Conservation (phyloP, 768 basidiomycete genomes). For the Suillus weaverae region DNA sequence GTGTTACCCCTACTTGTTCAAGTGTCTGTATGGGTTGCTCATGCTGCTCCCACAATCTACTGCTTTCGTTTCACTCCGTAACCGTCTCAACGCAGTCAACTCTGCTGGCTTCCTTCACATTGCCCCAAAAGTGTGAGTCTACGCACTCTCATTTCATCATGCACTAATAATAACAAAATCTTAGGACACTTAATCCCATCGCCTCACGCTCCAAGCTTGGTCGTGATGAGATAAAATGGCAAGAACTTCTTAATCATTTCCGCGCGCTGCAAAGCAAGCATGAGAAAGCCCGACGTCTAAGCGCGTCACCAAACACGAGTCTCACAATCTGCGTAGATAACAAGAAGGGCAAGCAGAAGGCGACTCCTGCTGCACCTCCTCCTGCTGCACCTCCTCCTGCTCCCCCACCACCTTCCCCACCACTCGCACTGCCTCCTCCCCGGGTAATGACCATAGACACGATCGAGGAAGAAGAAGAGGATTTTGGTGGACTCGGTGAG, state of each 20-base stretch:
- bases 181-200: slow-evolving; percentile 34
- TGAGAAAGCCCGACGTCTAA: slow-evolving; percentile 72
- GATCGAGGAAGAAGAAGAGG: slow-evolving; percentile 28
- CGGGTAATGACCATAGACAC: slow-evolving; percentile 16
- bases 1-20: slow-evolving; percentile 93
- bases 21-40: slow-evolving; percentile 93
- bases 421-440: slow-evolving; percentile 11
- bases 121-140: slow-evolving; percentile 75
- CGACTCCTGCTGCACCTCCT: slow-evolving; percentile 12
- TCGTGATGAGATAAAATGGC: slow-evolving; percentile 96
- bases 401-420: slow-evolving; percentile 5
- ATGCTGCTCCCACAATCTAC: slow-evolving; percentile 98
- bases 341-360: slow-evolving; percentile 37
- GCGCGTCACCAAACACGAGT: slow-evolving; percentile 27
- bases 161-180: slow-evolving; percentile 15
- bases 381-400: slow-evolving; percentile 8
- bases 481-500: slow-evolving; percentile 20
- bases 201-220: slow-evolving; percentile 72
- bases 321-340: slow-evolving; percentile 20
- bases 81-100: slow-evolving; percentile 92
- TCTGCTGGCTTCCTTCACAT: slow-evolving; percentile 92
- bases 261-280: slow-evolving; percentile 88
- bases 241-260: slow-evolving; percentile 91
- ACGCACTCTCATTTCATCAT: not conserved
- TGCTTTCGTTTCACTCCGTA: slow-evolving; percentile 91